Percentiles rank a stretch among this genome's conserved stretches.
These are phyloP conservation scores for Aspergillus incahuasiensis DNA, from an alignment of 495 filamentous ascomycete species.

Conservation along the genomic window DNA sequence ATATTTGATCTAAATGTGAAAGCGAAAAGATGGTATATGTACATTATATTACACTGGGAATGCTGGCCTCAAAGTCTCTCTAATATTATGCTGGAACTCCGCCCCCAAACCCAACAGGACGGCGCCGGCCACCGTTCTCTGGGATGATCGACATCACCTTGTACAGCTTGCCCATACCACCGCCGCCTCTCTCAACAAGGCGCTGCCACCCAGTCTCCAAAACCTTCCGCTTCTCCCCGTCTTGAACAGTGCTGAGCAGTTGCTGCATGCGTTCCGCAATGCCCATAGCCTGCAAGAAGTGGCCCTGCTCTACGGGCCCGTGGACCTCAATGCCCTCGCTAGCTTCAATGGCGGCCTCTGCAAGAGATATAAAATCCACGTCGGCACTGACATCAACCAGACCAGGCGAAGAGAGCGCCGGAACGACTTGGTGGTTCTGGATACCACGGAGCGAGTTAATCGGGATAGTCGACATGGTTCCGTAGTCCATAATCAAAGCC, in stretches of 20 bases:
- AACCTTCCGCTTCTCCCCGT: slow-evolving; percentile 50
- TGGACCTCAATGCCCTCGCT: slow-evolving; percentile 83
- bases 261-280: slow-evolving; percentile 70
- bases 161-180: slow-evolving; percentile 90
- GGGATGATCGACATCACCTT: slow-evolving; percentile 90
- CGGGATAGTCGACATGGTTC: slow-evolving; percentile 71
- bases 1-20: neutral
- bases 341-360: slow-evolving; percentile 70
- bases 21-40: neutral
- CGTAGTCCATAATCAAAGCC: slow-evolving; percentile 92
- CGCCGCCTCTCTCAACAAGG: slow-evolving; percentile 69
- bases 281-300: slow-evolving; percentile 74
- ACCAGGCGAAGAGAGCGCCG: slow-evolving; percentile 72
- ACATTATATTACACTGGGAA: neutral
- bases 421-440: slow-evolving; percentile 62
- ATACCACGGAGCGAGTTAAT: slow-evolving; percentile 87
- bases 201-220: slow-evolving; percentile 73
- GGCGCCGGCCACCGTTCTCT: slow-evolving; percentile 62
- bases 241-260: slow-evolving; percentile 49
- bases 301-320: slow-evolving; percentile 83
- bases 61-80: neutral
- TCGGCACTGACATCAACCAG: slow-evolving; percentile 83
- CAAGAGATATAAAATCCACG: slow-evolving; percentile 83
- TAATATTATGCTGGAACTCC: neutral
- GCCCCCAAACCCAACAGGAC: slow-evolving; percentile 91